Evolutionary conservation across 2,329 filamentous ascomycete species (phyloP).

Genomic region (Purpureocillium lavendulum): DNA sequence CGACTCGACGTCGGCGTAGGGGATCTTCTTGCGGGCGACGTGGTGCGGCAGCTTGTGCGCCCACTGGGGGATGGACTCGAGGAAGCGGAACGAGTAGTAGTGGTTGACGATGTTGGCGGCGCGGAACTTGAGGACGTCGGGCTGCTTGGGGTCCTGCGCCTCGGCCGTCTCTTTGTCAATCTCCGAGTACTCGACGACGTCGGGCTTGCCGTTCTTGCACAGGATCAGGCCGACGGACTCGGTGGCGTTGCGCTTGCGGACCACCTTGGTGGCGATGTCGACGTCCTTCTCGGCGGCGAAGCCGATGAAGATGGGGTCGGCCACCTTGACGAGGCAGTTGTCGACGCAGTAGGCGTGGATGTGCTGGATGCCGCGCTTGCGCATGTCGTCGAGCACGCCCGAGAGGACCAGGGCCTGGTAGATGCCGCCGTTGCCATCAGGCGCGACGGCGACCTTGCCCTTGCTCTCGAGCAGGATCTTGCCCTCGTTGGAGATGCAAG

Average conservation of each 20-base stretch:
- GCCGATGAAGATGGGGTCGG: conserved; percentile 90
- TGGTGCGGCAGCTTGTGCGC: conserved; percentile 84
- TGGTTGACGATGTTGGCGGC: conserved; percentile 99
- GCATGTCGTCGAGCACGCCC: conserved; percentile 80
- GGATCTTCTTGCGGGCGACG: conserved; percentile 98
- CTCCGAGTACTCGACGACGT: conserved; percentile 98
- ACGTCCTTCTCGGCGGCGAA: conserved; percentile 83
- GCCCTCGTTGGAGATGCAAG: conserved; percentile 94
- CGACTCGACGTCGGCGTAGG: conserved; percentile 65
- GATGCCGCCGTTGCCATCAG: conserved; percentile 93
- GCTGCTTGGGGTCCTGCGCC: conserved; percentile 74
- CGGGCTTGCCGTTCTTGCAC: conserved; percentile 89
- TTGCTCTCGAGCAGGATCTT: conserved; percentile 94
- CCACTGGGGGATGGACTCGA: conserved; percentile 85
- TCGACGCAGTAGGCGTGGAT: conserved; percentile 98
- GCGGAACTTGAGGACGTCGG: conserved; percentile 82
- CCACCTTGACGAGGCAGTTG: conserved; percentile 99
- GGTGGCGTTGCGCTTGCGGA: conserved; percentile 92
- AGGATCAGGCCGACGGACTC: conserved; percentile 94
- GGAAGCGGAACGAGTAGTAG: conserved; percentile 94
- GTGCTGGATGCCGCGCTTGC: conserved; percentile 81
- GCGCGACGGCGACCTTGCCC: conserved; percentile 84
- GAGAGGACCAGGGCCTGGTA: conserved; percentile 83
- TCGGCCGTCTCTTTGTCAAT: conserved; percentile 85
- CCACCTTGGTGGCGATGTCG: conserved; percentile 98